phyloP scores from a whole-genome alignment of 2,329 filamentous ascomycete species.

The Sporothrix sp. region DNA sequence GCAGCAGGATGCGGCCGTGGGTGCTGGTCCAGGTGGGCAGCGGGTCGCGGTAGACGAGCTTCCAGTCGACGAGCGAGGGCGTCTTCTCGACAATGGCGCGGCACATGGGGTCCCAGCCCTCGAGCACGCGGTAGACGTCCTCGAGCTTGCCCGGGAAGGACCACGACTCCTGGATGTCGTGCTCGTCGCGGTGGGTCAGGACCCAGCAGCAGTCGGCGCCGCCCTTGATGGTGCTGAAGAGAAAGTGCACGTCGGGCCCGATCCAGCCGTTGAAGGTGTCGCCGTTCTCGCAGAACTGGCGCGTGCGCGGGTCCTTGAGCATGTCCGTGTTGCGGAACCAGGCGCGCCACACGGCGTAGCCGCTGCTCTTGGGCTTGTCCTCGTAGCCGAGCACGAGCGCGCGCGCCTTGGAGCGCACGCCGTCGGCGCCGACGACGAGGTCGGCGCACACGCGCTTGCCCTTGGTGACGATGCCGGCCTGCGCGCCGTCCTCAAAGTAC shows the following conservation, averaged over 20 bases:
- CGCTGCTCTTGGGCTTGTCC: constrained; percentile 41
- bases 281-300: constrained; percentile 44
- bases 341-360: constrained; percentile 43
- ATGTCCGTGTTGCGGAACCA: constrained; percentile 44
- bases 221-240: constrained; percentile 47
- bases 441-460: constrained; percentile 28
- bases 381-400: constrained; percentile 42
- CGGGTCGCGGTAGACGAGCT: constrained; percentile 40
- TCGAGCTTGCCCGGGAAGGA: constrained; percentile 42
- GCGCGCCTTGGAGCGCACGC: constrained; percentile 43
- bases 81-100: constrained; percentile 39
- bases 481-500: constrained; percentile 44
- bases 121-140: constrained; percentile 40
- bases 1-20: constrained; percentile 32
- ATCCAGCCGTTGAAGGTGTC: constrained; percentile 52
- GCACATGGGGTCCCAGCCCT: constrained; percentile 42
- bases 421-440: constrained; percentile 45
- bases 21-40: constrained; percentile 40
- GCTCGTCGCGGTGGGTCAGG: constrained; percentile 43
- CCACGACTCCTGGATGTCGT: constrained; percentile 47
- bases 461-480: constrained; percentile 35
- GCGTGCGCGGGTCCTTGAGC: constrained; percentile 41
- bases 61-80: constrained; percentile 39
- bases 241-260: constrained; percentile 45
- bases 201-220: constrained; percentile 50